Percentiles rank a stretch among this genome's conserved stretches.
Evolutionary conservation across 352 stramenopile species (phyloP).

Genomic region (Globisporangium lucens): DNA sequence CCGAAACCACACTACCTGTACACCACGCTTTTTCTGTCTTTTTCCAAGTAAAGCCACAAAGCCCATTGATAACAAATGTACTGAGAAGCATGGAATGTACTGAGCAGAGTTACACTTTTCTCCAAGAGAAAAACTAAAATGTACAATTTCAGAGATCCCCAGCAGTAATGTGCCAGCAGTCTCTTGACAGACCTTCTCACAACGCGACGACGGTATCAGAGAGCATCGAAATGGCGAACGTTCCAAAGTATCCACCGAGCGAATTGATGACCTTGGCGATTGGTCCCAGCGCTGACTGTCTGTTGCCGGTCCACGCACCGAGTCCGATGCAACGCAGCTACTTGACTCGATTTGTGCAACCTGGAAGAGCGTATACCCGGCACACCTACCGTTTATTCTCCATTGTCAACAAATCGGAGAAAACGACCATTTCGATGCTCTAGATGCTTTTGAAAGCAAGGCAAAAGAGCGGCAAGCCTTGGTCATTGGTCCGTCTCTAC

Average conservation of each 20-base stretch:
- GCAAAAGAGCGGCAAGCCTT: not conserved
- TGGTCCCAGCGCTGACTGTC: not conserved
- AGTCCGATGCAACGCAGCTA: not conserved
- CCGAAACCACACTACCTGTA: too few relatives aligned
- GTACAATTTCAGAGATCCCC: too few relatives aligned
- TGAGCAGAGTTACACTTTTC: too few relatives aligned
- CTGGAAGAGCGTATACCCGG: not conserved
- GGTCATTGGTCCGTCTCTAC: not conserved
- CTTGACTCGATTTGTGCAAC: not conserved
- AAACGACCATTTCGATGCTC: not conserved
- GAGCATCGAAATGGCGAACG: not conserved
- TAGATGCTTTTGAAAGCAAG: not conserved
- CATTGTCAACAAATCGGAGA: not conserved
- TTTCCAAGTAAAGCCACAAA: too few relatives aligned
- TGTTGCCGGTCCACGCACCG: not conserved
- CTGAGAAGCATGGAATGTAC: too few relatives aligned
- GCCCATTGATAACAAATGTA: too few relatives aligned
- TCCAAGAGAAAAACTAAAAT: too few relatives aligned
- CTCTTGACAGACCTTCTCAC: not conserved
- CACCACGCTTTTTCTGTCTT: too few relatives aligned
- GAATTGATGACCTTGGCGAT: not conserved
- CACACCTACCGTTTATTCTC: not conserved
- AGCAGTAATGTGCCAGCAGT: too few relatives aligned
- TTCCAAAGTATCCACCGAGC: not conserved
- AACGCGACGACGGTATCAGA: not conserved